Base-by-base conservation (phyloP, 192 early-diverging fungal genomes). In the Coemansia sp. region DNA sequence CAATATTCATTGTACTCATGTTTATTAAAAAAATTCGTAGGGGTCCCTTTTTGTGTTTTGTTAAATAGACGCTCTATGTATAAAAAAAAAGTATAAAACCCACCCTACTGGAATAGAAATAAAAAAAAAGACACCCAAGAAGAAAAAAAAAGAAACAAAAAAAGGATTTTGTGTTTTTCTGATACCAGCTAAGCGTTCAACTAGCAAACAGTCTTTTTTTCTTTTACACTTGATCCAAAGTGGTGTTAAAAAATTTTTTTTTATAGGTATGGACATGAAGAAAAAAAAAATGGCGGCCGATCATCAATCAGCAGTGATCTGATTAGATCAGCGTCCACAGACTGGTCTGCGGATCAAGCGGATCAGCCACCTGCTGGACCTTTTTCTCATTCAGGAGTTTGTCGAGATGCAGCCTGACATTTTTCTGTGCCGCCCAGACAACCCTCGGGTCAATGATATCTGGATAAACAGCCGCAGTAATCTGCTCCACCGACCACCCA, bases 1-100 rank as follows among this genome's bases (percentile, higher is more conserved):
- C 81, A 66, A 95, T 95, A 80, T 98, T 91, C 91, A 93, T 93
- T 18, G 45, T 16, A 40, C 58, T 45, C 58, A 60, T 60, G 34
- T 6, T 60, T 55, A 11, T 16, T 18, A 55, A 25, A 55, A 55
- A 55, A 55, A 55, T 12, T 6, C 17, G 29, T 55, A 2, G 12
- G 29, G 54, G 54, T 2, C 28, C 4, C 8, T 55, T 28, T 25
- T 18, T 22, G 34, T 56, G 22, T 30, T 48, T 38, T 25, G 22
- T 33, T 16, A 59, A 18, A 16, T 18, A 62, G 16, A 45, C 16
- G 16, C 16, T 11, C 8, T 45, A 11, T 45, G 42, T 31, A 48
- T 56, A 36, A 69, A 14, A 32, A 17, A 0, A 11, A 56, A 33
- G 58, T 25, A 16, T 7, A 50, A 48, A 34, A 48, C n/a, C n/a